These are phyloP conservation scores for Porphyrellus cyaneotinctus DNA, from an alignment of 768 basidiomycete genomes.

Conservation along the genomic window DNA sequence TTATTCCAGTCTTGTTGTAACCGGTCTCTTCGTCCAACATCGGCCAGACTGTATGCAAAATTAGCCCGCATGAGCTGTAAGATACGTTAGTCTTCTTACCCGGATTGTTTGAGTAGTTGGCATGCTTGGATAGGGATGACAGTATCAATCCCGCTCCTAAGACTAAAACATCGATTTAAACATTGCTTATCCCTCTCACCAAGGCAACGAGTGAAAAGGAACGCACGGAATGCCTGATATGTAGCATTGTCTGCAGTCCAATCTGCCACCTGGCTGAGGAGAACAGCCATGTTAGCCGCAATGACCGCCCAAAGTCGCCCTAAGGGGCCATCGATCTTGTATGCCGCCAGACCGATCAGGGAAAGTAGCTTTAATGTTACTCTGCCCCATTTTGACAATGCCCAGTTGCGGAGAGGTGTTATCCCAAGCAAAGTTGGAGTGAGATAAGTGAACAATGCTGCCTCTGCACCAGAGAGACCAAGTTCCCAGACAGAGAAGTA, in stretches of 20 bases:
- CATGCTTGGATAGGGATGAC: conserved; percentile 67
- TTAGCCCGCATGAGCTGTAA: not conserved
- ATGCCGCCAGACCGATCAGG: conserved; percentile 52
- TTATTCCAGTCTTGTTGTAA: conserved; percentile 64
- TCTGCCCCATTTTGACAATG: conserved; percentile 46
- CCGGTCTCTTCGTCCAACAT: conserved; percentile 63
- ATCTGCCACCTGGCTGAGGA: conserved; percentile 48
- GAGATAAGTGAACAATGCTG: conserved; percentile 66
- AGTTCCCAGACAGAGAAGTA: conserved; percentile 93
- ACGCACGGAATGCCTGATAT: conserved; percentile 51
- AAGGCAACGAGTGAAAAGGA: not conserved
- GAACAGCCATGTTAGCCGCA: conserved; percentile 45
- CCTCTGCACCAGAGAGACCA: conserved; percentile 77
- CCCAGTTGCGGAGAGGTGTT: conserved; percentile 41
- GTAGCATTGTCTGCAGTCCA: conserved; percentile 45
- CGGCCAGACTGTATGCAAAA: conserved; percentile 60
- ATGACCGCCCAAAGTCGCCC: conserved; percentile 56
- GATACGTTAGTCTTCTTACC: conserved; percentile 32
- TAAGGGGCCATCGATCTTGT: conserved; percentile 45
- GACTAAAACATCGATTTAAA: conserved; percentile 40
- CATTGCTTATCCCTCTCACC: not conserved
- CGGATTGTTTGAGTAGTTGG: conserved; percentile 80
- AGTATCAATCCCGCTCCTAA: conserved; percentile 62
- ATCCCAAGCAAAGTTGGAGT: conserved; percentile 61
- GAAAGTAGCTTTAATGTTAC: conserved; percentile 46